These are phyloP conservation scores for Globisporangium rhizosaccharum DNA, from an alignment of 352 stramenopile species.

Conservation along the genomic window DNA sequence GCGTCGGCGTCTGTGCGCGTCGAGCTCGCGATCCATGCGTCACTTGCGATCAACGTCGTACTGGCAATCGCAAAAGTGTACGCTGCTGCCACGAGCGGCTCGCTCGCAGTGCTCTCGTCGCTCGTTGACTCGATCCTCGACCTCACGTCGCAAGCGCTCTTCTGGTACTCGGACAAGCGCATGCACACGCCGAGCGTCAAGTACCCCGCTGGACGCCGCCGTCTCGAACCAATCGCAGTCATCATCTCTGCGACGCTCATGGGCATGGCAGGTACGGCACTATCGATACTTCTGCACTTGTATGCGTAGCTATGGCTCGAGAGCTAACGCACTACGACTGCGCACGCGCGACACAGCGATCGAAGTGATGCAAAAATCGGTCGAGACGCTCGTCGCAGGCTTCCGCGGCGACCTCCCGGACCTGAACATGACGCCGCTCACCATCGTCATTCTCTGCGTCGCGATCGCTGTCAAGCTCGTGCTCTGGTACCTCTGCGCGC, in stretches of 20 bases:
- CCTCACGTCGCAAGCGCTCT: conserved; percentile 90
- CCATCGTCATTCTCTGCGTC: conserved; percentile 55
- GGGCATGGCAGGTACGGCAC: conserved; percentile 84
- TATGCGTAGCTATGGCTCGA: background rate
- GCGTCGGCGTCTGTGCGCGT: conserved; percentile 40
- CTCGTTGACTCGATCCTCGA: conserved; percentile 93
- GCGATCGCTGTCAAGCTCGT: conserved; percentile 81
- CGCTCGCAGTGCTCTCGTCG: conserved; percentile 92
- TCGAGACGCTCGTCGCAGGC: conserved; percentile 74
- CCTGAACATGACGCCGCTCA: conserved; percentile 63
- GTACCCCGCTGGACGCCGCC: conserved; percentile 90
- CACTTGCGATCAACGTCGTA: conserved; percentile 67
- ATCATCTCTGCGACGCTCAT: conserved; percentile 96
- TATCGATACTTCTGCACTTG: background rate
- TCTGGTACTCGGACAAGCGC: conserved; percentile 93
- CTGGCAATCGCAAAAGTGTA: conserved; percentile 73
- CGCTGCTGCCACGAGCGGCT: conserved; percentile 77
- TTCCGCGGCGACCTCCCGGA: conserved; percentile 55
- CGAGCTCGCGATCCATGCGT: conserved; percentile 65
- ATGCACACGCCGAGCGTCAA: conserved; percentile 86
- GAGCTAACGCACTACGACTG: background rate
- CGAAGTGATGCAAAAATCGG: conserved; percentile 92
- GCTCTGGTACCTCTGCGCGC: conserved; percentile 75
- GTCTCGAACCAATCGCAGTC: conserved; percentile 94
- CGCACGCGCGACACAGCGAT: conserved; percentile 42